Conservation (phyloP, 2,329 filamentous ascomycete species). For the Fusarium scirpi region DNA sequence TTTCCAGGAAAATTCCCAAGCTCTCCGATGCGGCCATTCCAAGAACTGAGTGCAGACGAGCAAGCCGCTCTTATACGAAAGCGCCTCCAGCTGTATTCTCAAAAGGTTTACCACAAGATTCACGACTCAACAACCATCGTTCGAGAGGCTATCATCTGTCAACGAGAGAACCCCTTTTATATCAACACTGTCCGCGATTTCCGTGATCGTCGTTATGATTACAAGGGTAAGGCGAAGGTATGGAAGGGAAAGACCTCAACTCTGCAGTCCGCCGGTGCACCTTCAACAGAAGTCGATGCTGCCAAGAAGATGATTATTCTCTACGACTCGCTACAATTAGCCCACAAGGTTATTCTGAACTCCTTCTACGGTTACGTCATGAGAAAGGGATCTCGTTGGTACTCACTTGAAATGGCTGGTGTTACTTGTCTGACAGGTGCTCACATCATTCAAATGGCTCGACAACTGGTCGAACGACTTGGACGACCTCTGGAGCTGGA, state of each 20-base stretch:
- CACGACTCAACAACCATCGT: conserved; percentile 93
- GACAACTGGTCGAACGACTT: conserved; percentile 91
- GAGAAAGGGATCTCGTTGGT: conserved; percentile 98
- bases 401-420: conserved; percentile 99
- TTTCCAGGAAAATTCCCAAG: conserved; percentile 86
- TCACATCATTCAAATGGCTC: conserved; percentile 95
- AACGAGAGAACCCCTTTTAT: conserved; percentile 98
- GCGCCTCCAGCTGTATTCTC: conserved; percentile 89
- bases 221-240: conserved; percentile 97
- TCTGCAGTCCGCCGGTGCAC: conserved; percentile 84
- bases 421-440: conserved; percentile 97
- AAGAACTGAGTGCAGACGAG: conserved; percentile 84
- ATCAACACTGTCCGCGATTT: conserved; percentile 97
- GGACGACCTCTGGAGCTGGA: conserved; percentile 94
- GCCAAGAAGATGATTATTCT: conserved; percentile 99
- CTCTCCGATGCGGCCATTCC: conserved; percentile 77
- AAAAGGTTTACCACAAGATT: conserved; percentile 99
- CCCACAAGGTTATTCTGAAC: conserved; percentile 99
- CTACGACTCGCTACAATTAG: conserved; percentile 94
- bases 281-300: conserved; percentile 82
- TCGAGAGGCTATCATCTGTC: conserved; percentile 96
- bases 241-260: conserved; percentile 97
- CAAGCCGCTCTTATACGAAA: conserved; percentile 86
- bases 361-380: conserved; percentile 99
- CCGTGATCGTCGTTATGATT: conserved; percentile 96